Evolutionary conservation across 352 stramenopile genomes (phyloP), one percentile per base, ranked within the genome.

Genomic region (Thraustotheca clavata): DNA sequence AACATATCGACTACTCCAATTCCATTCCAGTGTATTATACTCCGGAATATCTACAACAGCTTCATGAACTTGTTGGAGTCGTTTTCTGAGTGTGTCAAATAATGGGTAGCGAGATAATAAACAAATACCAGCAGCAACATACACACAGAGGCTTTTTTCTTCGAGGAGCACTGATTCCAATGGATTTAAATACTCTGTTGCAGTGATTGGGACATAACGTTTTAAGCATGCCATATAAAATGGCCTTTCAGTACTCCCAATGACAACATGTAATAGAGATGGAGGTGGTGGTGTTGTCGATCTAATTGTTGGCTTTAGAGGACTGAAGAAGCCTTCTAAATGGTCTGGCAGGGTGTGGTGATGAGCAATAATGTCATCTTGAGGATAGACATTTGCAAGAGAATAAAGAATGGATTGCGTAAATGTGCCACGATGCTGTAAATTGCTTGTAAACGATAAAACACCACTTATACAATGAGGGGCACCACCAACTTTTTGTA

Each of bases 141-240:
- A 94, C 16, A 88, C 82, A 65, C 89, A 76, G 2, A 94, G 72
- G 11, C 83, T 82, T 52, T 94, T 83, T n/a, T 79, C 80, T 62
- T 94, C 84, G 11, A 85, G 80, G 11, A 94, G 60, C 32, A 89
- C 82, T 67, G 86, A 76, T 54, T 94, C 84, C 26, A 94, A 71
- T 16, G 84, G 82, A 18, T 74, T 76, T 11, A 94, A 61, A 59
- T 88, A 79, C 36, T 71, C 83, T 4, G 82, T 71, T 32, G 89
- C 81, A 27, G 78, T 81, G 33, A 88, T 63, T 0, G 76, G 72
- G 16, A 94, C 79, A 54, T 94, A 94, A 49, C 82, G 73, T 31
- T 82, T 91, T n/a, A 94, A 70, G 29, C 79, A 89, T 6, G 82
- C 84, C 31, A 77, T 80, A 43, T 91, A 90, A 60, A 94, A 91